Percentiles rank a stretch among this genome's conserved stretches.
Conservation (phyloP, 2,329 filamentous ascomycete genomes). For the Incumbomyces lentus region DNA sequence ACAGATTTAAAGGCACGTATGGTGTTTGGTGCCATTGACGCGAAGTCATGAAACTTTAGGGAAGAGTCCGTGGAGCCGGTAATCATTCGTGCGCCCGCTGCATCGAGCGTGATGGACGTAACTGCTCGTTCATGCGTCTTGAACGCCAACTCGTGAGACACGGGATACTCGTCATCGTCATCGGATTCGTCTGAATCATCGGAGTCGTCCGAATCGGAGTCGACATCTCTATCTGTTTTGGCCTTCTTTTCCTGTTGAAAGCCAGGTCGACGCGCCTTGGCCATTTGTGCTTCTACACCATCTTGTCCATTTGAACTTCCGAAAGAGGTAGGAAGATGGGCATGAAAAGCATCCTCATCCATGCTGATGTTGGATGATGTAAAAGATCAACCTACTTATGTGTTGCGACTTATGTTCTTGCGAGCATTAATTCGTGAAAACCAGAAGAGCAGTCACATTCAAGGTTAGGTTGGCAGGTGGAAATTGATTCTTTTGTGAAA, state of each 20-base stretch:
- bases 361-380: slow-evolving; percentile 6
- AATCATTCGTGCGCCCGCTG: slow-evolving; percentile 70
- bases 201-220: slow-evolving; percentile 37
- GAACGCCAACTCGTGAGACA: slow-evolving; percentile 84
- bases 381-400: not conserved
- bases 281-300: slow-evolving; percentile 70
- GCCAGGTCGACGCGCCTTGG: slow-evolving; percentile 56
- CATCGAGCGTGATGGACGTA: slow-evolving; percentile 74
- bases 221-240: slow-evolving; percentile 24
- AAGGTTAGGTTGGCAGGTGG: too few species aligned
- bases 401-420: too few species aligned
- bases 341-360: slow-evolving; percentile 37
- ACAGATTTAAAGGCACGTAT: slow-evolving; percentile 87
- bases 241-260: slow-evolving; percentile 25
- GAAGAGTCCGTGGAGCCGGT: slow-evolving; percentile 88
- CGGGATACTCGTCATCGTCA: slow-evolving; percentile 67
- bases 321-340: slow-evolving; percentile 71
- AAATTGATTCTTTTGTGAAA: too few species aligned
- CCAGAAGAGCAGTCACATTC: too few species aligned
- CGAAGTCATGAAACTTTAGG: slow-evolving; percentile 88
- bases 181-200: slow-evolving; percentile 50
- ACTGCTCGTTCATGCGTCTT: slow-evolving; percentile 86
- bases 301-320: slow-evolving; percentile 68
- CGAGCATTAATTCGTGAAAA: too few species aligned
- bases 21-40: slow-evolving; percentile 89